Evolutionary conservation across 2,329 filamentous ascomycete species (phyloP).

Genomic region (Gremmenia infestans): DNA sequence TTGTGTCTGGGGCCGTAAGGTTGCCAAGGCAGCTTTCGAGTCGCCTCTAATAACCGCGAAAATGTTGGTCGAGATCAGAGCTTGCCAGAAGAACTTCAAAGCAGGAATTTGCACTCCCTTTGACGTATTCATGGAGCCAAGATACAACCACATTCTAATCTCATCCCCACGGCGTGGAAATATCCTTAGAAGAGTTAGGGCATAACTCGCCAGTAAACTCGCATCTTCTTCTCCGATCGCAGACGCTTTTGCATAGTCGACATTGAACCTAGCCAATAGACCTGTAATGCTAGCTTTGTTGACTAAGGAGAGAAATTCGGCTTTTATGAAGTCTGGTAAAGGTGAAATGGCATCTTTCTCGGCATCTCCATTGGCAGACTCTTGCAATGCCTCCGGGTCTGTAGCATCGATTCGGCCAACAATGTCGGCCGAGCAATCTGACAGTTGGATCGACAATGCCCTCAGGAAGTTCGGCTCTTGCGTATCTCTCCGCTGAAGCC

Average conservation of each 20-base stretch:
- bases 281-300: slow-evolving; percentile 68
- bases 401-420: slow-evolving; percentile 40
- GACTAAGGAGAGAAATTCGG: slow-evolving; percentile 65
- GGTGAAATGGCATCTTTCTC: slow-evolving; percentile 19
- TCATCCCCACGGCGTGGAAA: slow-evolving; percentile 81
- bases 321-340: slow-evolving; percentile 54
- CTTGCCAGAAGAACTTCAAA: slow-evolving; percentile 81
- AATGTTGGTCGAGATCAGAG: slow-evolving; percentile 50
- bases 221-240: slow-evolving; percentile 44
- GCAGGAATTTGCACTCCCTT: slow-evolving; percentile 49
- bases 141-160: slow-evolving; percentile 89
- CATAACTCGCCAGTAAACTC: slow-evolving; percentile 77
- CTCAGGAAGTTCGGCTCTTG: slow-evolving; percentile 42
- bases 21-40: slow-evolving; percentile 50
- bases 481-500: slow-evolving; percentile 32
- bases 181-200: slow-evolving; percentile 76
- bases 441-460: slow-evolving; percentile 50
- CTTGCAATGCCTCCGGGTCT: slow-evolving; percentile 37
- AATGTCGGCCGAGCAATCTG: slow-evolving; percentile 47
- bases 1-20: slow-evolving; percentile 34
- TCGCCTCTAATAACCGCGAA: slow-evolving; percentile 53
- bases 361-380: slow-evolving; percentile 22
- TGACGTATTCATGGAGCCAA: slow-evolving; percentile 46
- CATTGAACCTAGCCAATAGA: slow-evolving; percentile 29
- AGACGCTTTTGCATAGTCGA: slow-evolving; percentile 25